These are phyloP conservation scores for Aspergillus clavatus DNA, from an alignment of 2,329 filamentous ascomycete genomes.

Conservation along the genomic window DNA sequence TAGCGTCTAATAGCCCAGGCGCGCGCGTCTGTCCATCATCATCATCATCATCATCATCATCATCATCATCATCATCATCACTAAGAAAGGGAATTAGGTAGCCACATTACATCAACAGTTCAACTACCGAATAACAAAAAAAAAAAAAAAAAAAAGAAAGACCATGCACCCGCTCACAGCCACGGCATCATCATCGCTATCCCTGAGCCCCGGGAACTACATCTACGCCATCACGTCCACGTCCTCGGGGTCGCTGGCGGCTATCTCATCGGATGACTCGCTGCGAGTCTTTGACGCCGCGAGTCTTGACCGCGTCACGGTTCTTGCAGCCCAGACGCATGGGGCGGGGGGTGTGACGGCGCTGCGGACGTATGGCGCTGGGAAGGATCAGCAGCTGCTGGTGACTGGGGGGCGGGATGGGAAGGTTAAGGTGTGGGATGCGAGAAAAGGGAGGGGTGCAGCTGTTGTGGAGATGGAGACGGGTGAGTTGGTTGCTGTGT, in stretches of 20 bases:
- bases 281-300: slow-evolving; percentile 38
- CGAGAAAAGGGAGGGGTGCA: slow-evolving; percentile 25
- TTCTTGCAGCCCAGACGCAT: slow-evolving; percentile 28
- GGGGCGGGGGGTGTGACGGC: slow-evolving; percentile 35
- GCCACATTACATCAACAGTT: too few relatives aligned
- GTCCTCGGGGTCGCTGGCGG: slow-evolving; percentile 31
- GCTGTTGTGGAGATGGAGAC: slow-evolving; percentile 33
- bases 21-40: too few relatives aligned
- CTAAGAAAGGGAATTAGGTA: too few relatives aligned
- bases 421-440: slow-evolving; percentile 40
- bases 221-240: slow-evolving; percentile 38
- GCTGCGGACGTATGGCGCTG: slow-evolving; percentile 26
- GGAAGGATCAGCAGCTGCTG: slow-evolving; percentile 23
- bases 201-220: slow-evolving; percentile 38
- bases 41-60: too few relatives aligned
- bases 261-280: slow-evolving; percentile 45
- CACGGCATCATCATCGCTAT: slow-evolving; percentile 34
- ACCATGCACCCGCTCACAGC: slow-evolving; percentile 33
- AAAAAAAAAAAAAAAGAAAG: too few relatives aligned
- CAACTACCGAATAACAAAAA: too few relatives aligned
- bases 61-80: too few relatives aligned
- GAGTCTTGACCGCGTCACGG: slow-evolving; percentile 28
- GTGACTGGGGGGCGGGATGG: slow-evolving; percentile 40
- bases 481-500: slow-evolving; percentile 23
- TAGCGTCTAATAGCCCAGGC: too few relatives aligned